phyloP scores from a whole-genome alignment of 2,329 filamentous ascomycete genomes.

The Fusarium keratoplasticum region DNA sequence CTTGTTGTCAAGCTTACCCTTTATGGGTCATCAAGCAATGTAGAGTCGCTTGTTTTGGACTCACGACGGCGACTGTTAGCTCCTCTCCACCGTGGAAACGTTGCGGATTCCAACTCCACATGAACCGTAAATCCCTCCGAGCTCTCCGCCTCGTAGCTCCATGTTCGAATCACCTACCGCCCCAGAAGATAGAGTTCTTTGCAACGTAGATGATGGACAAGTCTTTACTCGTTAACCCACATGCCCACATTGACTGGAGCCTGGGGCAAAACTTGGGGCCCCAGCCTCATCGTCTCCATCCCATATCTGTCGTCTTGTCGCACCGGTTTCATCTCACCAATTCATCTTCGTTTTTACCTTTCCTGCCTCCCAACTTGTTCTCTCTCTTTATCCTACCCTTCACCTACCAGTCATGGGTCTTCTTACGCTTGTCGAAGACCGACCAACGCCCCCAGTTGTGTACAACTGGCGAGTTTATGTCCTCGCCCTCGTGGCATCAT shows the following conservation, averaged over 20 bases:
- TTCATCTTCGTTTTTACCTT: neutral
- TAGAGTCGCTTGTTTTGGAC: neutral
- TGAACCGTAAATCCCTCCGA: conserved; percentile 6
- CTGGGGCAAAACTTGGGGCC: conserved; percentile 11
- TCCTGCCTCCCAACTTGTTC: neutral
- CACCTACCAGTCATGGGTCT: conserved; percentile 38
- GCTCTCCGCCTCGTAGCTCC: neutral
- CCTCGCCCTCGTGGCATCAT: conserved; percentile 51
- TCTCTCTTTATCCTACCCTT: neutral
- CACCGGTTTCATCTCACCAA: neutral
- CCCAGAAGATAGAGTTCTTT: conserved; percentile 1
- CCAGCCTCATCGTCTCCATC: neutral
- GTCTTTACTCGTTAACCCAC: conserved; percentile 2
- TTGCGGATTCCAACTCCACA: conserved; percentile 10
- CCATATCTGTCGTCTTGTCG: neutral
- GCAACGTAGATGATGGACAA: conserved; percentile 21
- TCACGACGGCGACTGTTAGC: neutral
- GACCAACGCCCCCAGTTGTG: conserved; percentile 51
- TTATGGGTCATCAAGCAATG: neutral
- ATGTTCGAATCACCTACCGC: conserved; percentile 9
- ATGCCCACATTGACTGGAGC: conserved; percentile 18
- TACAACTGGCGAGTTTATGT: conserved; percentile 52
- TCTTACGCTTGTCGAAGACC: conserved; percentile 50
- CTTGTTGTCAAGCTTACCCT: neutral
- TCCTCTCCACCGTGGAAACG: conserved; percentile 12